A percentile compares a stretch with the other conserved stretches of the same genome.
Conservation (phyloP, 495 filamentous ascomycete genomes). For the Talaromyces trachyspermus region DNA sequence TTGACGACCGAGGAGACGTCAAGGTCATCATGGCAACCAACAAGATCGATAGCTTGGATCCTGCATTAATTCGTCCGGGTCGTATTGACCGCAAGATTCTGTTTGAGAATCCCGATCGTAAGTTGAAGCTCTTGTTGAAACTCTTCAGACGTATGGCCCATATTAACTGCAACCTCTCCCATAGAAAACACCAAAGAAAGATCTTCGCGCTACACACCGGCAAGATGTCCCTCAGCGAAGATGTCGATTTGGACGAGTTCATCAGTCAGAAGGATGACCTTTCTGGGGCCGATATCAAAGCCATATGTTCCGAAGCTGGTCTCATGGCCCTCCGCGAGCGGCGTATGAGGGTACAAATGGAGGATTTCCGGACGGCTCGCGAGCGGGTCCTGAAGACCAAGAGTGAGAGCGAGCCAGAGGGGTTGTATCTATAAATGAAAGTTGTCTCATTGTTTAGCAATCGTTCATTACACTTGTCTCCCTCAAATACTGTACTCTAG, state of each 20-base stretch:
- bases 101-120: constrained; percentile 96
- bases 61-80: constrained; percentile 90
- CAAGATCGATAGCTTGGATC: constrained; percentile 98
- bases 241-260: constrained; percentile 97
- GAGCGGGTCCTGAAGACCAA: constrained; percentile 98
- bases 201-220: constrained; percentile 99
- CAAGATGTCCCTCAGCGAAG: constrained; percentile 94
- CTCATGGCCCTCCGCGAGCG: constrained; percentile 92
- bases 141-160: too few relatives aligned
- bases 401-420: constrained; percentile 96
- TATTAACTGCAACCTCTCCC: too few relatives aligned
- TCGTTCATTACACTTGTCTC: too few relatives aligned
- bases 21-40: constrained; percentile 99
- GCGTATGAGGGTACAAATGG: constrained; percentile 98
- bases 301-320: constrained; percentile 96
- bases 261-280: constrained; percentile 98
- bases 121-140: too few relatives aligned
- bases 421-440: constrained; percentile 80
- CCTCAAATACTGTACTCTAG: too few relatives aligned
- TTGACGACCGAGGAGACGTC: constrained; percentile 97
- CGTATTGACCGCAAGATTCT: constrained; percentile 99
- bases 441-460: too few relatives aligned
- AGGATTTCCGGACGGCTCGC: constrained; percentile 86
- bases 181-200: constrained; percentile 96
- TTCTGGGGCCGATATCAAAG: constrained; percentile 96